Evolutionary conservation across 768 basidiomycete genomes (phyloP).

Genomic region (Boletus tylopilopsis): DNA sequence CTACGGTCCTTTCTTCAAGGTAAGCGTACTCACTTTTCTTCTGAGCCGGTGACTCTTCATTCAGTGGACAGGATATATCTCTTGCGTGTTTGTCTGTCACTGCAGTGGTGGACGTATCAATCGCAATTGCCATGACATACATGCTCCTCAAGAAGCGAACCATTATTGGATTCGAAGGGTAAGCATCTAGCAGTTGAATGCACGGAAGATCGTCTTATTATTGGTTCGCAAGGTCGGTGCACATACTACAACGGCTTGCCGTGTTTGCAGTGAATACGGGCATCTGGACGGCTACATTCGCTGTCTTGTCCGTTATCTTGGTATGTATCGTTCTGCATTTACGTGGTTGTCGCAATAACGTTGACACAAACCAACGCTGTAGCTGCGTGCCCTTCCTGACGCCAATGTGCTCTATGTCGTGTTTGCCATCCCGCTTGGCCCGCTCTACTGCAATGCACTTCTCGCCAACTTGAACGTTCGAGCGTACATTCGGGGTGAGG

Average conservation of each 20-base stretch:
- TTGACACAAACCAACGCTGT: background rate
- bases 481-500: background rate
- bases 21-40: background rate
- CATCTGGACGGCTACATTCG: conserved; percentile 46
- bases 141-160: background rate
- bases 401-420: background rate
- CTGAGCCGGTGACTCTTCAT: no score
- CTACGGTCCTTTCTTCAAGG: background rate
- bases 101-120: conserved; percentile 5
- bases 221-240: background rate
- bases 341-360: no score
- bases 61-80: background rate
- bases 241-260: conserved; percentile 6
- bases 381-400: background rate
- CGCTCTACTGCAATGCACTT: conserved; percentile 8
- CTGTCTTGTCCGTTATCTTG: conserved; percentile 8
- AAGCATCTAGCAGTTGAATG: background rate
- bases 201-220: background rate
- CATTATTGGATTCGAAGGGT: background rate
- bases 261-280: conserved; percentile 25
- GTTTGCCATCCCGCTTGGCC: conserved; percentile 3
- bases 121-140: conserved; percentile 6
- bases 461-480: conserved; percentile 13
- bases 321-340: conserved; percentile 2
- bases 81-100: background rate